Conservation (phyloP, 2,329 filamentous ascomycete species). For the Neofusicoccum umdonicola region DNA sequence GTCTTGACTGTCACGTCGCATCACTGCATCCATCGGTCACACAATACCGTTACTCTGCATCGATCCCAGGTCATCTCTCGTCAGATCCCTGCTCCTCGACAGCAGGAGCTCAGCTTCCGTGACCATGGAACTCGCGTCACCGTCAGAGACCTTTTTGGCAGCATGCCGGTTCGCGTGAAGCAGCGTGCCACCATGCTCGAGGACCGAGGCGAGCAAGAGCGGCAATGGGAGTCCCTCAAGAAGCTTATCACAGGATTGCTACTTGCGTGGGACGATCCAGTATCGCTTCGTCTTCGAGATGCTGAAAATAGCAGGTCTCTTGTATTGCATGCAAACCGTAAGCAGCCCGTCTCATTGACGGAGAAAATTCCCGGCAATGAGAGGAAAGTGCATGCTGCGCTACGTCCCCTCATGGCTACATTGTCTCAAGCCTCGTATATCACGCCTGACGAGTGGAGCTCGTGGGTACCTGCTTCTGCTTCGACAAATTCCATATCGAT, state of each 20-base stretch:
- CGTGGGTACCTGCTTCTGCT: slow-evolving; percentile 72
- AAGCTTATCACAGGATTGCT: slow-evolving; percentile 61
- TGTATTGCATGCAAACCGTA: slow-evolving; percentile 23
- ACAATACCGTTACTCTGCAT: slow-evolving; percentile 68
- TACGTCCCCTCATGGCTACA: slow-evolving; percentile 47
- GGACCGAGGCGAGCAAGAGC: slow-evolving; percentile 53
- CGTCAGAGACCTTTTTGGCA: slow-evolving; percentile 81
- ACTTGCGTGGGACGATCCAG: slow-evolving; percentile 63
- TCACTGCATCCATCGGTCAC: slow-evolving; percentile 58
- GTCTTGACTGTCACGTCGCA: slow-evolving; percentile 74
- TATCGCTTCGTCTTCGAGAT: slow-evolving; percentile 62
- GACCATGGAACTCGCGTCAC: slow-evolving; percentile 72
- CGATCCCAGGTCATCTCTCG: slow-evolving; percentile 65
- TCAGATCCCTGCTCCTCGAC: slow-evolving; percentile 58
- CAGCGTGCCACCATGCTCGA: slow-evolving; percentile 61
- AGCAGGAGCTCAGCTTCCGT: slow-evolving; percentile 56
- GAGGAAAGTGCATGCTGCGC: slow-evolving; percentile 19
- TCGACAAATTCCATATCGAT: slow-evolving; percentile 61
- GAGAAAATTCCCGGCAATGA: slow-evolving; percentile 27
- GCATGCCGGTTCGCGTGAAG: slow-evolving; percentile 86
- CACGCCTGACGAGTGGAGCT: slow-evolving; percentile 48
- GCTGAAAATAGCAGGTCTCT: slow-evolving; percentile 38
- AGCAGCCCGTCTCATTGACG: slow-evolving; percentile 24
- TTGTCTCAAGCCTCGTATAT: slow-evolving; percentile 66
- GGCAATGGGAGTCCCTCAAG: slow-evolving; percentile 65